These are phyloP conservation scores for Anastatica hierochuntica DNA, from an alignment of 345 rosid species.

Conservation along the genomic window DNA sequence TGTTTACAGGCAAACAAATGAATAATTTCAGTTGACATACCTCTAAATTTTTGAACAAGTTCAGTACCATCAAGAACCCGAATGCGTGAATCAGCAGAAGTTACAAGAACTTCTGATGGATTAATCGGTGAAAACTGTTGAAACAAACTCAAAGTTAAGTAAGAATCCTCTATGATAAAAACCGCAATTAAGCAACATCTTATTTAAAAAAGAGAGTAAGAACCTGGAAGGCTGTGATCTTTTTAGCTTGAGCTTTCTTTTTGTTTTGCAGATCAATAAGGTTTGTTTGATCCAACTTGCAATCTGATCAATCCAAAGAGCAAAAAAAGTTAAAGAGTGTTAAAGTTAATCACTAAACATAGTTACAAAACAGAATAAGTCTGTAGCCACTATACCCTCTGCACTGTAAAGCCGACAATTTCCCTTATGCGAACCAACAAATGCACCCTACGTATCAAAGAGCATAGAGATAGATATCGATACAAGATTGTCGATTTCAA, in stretches of 20 bases:
- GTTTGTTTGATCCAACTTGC: conserved; percentile 46
- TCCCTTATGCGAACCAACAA: conserved; percentile 88
- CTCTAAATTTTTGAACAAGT: conserved; percentile 61
- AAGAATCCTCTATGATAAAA: neutral
- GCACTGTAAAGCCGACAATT: conserved; percentile 53
- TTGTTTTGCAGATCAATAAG: conserved; percentile 45
- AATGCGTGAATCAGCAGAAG: conserved; percentile 84
- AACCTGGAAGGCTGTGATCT: conserved; percentile 94
- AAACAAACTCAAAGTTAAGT: conserved; percentile 5
- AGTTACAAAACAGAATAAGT: conserved; percentile 1
- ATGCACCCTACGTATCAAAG: conserved; percentile 42
- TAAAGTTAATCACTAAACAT: neutral
- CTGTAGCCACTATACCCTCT: conserved; percentile 39
- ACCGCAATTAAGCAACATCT: neutral
- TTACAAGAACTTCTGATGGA: conserved; percentile 72
- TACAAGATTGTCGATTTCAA: neutral
- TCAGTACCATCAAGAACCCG: conserved; percentile 61
- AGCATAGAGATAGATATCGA: neutral
- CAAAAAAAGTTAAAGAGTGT: neutral
- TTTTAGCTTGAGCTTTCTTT: conserved; percentile 51
- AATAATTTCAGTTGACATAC: conserved; percentile 21
- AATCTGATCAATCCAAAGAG: conserved; percentile 36
- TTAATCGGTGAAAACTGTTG: conserved; percentile 61
- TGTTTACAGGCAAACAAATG: neutral
- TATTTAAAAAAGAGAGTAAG: neutral